Evolutionary conservation across 306 rosid genomes (phyloP).

Genomic region (Sechiopsis laciniata): DNA sequence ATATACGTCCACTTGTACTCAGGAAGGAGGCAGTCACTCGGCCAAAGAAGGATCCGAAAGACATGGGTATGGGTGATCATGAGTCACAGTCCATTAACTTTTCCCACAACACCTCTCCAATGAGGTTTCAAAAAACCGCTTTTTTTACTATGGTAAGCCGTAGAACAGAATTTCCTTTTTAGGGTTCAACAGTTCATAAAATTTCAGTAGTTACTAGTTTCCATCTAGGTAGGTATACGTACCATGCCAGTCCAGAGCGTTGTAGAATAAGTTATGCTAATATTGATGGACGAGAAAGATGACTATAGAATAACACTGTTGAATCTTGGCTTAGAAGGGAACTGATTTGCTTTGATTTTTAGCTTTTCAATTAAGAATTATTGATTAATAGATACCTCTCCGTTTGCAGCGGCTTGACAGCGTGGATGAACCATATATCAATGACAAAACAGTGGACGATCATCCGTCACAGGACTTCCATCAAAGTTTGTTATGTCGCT

Average conservation of each 20-base stretch:
- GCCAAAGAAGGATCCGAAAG: constrained; percentile 43
- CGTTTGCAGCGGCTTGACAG: constrained; percentile 64
- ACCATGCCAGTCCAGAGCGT: no score
- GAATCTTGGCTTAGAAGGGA: neutral
- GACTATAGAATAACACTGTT: neutral
- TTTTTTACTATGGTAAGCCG: constrained; percentile 60
- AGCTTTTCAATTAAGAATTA: constrained; percentile 6
- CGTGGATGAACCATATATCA: constrained; percentile 44
- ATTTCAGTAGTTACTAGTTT: no score
- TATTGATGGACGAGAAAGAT: neutral
- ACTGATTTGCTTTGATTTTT: neutral
- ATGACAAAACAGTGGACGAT: constrained; percentile 32
- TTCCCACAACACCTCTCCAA: constrained; percentile 33
- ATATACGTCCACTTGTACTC: constrained; percentile 8
- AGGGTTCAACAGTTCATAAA: no score
- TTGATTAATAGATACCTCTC: constrained; percentile 11
- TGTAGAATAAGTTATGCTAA: no score
- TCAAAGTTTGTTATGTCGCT: constrained; percentile 47
- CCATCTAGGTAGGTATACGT: no score
- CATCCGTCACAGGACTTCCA: constrained; percentile 42
- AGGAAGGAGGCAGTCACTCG: constrained; percentile 65
- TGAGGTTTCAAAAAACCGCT: constrained; percentile 41
- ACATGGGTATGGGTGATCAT: constrained; percentile 35
- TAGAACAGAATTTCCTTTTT: constrained; percentile 7
- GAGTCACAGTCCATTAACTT: constrained; percentile 41